Percentiles rank a stretch among this genome's conserved stretches.
phyloP scores from a whole-genome alignment of 768 basidiomycete species.

The Hericium erinaceus region DNA sequence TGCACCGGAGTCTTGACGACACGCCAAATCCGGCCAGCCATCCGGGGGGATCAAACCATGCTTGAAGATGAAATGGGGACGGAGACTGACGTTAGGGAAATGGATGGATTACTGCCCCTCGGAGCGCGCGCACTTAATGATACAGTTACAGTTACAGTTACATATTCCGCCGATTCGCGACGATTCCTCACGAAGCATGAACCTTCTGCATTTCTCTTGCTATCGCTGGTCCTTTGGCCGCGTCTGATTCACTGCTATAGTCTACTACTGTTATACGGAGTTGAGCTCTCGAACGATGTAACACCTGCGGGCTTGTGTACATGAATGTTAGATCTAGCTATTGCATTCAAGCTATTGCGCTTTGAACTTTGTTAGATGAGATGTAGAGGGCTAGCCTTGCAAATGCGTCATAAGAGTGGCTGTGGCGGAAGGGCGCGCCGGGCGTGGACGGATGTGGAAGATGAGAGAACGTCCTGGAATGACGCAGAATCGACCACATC shows the following conservation, averaged over 20 bases:
- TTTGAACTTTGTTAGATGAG: background rate
- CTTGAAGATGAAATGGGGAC: background rate
- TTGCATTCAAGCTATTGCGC: background rate
- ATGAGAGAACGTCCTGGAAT: conserved; percentile 21
- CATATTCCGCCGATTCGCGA: background rate
- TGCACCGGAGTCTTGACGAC: conserved; percentile 69
- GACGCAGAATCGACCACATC: conserved; percentile 11
- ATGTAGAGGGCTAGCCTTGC: too few species aligned
- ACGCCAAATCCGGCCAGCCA: background rate
- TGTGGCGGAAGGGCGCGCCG: too few species aligned
- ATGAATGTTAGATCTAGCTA: background rate
- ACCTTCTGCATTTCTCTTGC: background rate
- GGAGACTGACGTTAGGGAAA: background rate
- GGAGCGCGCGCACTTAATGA: background rate
- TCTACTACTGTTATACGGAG: background rate
- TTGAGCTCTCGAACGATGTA: background rate
- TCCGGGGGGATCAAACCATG: background rate
- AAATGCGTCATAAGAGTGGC: too few species aligned
- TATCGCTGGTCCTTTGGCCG: too few species aligned
- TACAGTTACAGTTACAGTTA: too few species aligned
- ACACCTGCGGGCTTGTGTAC: too few species aligned
- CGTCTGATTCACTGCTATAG: background rate
- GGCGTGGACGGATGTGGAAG: conserved; percentile 6
- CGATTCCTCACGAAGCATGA: background rate
- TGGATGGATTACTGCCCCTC: background rate